These are phyloP conservation scores for Plantago ovata DNA, from an alignment of 257 asterid species.

Conservation along the genomic window DNA sequence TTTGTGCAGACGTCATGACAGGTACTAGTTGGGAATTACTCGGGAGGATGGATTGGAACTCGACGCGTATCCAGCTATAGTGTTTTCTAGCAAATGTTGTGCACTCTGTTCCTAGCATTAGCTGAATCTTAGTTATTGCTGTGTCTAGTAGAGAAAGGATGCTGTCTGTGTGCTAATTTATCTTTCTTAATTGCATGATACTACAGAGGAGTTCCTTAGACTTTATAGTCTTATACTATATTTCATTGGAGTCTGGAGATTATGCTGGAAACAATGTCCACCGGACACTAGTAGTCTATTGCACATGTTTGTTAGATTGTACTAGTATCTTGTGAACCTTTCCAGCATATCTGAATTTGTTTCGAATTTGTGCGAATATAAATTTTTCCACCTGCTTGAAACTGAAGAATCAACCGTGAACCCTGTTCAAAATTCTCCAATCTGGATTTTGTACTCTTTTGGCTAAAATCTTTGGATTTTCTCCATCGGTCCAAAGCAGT, in stretches of 20 bases:
- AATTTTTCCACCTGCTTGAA: too few species aligned
- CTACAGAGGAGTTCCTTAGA: not conserved
- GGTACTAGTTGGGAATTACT: conserved; percentile 37
- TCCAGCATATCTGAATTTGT: too few species aligned
- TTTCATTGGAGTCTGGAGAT: not conserved
- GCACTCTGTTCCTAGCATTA: conserved; percentile 6
- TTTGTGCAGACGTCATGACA: conserved; percentile 50
- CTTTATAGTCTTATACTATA: not conserved
- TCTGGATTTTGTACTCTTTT: too few species aligned
- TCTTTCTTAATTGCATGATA: not conserved
- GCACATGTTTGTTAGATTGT: too few species aligned
- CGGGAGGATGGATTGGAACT: conserved; percentile 16
- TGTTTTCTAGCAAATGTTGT: conserved; percentile 11
- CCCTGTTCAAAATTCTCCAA: too few species aligned
- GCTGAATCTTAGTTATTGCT: not conserved
- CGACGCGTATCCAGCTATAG: conserved; percentile 1
- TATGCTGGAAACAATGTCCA: too few species aligned
- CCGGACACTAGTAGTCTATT: too few species aligned
- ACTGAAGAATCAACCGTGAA: too few species aligned
- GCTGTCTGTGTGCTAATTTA: conserved; percentile 9
- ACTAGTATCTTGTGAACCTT: too few species aligned
- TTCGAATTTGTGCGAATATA: too few species aligned
- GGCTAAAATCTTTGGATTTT: too few species aligned
- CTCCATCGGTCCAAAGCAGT: too few species aligned
- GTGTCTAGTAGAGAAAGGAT: conserved; percentile 7